Percentiles rank a stretch among this genome's conserved stretches.
Conservation (phyloP, 257 asterid genomes). For the Plectranthus barbatus region DNA sequence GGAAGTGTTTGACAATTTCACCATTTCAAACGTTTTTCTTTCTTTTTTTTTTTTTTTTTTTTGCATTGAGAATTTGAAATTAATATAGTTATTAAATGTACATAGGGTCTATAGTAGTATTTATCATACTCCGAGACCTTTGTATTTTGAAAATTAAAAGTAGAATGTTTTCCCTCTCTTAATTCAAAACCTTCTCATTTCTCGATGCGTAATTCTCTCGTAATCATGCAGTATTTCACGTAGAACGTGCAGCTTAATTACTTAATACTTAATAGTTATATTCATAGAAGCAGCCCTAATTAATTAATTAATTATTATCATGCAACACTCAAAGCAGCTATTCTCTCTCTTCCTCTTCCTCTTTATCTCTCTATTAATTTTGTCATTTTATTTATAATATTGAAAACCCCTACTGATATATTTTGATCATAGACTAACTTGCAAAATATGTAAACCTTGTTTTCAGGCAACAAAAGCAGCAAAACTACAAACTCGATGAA, state of each 20-base stretch:
- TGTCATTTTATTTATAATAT: not conserved
- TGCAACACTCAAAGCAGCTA: not conserved
- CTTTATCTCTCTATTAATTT: too few relatives aligned
- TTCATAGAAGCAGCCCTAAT: not conserved
- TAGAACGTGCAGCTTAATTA: not conserved
- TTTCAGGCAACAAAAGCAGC: constrained; percentile 17
- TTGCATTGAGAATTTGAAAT: too few relatives aligned
- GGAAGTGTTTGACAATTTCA: too few relatives aligned
- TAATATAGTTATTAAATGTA: too few relatives aligned
- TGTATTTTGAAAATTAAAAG: not conserved
- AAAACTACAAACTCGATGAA: constrained; percentile 15
- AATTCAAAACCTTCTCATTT: not conserved
- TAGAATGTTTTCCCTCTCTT: constrained; percentile 14
- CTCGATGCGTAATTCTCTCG: constrained; percentile 6
- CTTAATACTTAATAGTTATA: not conserved
- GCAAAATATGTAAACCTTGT: constrained; percentile 3
- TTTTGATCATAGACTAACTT: not conserved
- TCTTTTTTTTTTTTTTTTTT: too few relatives aligned
- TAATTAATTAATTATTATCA: not conserved
- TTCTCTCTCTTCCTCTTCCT: too few relatives aligned
- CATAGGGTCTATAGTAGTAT: too few relatives aligned
- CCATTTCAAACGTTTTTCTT: too few relatives aligned
- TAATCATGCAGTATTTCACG: not conserved
- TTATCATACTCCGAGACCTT: too few relatives aligned
- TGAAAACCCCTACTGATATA: not conserved